These are phyloP conservation scores for Pseudonectria buxi DNA, from an alignment of 2,329 filamentous ascomycete genomes.

Conservation along the genomic window DNA sequence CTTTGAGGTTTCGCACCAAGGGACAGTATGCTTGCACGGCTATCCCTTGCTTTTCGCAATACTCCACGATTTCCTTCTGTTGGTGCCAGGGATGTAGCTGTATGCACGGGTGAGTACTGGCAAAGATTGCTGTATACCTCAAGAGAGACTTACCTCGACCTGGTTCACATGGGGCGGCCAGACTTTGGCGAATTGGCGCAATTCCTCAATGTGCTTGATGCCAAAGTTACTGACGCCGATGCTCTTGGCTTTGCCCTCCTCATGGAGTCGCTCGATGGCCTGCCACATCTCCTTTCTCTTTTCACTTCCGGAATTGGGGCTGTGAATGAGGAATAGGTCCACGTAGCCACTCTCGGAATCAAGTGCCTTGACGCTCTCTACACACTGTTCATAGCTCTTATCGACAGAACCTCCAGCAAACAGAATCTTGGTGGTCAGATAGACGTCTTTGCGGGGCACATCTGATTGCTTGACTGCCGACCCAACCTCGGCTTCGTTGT, in stretches of 20 bases:
- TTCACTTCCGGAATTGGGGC: constrained; percentile 46
- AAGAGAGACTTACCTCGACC: constrained; percentile 48
- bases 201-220: constrained; percentile 58
- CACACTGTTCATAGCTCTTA: constrained; percentile 50
- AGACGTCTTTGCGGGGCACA: constrained; percentile 40
- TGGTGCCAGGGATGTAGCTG: constrained; percentile 66
- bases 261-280: constrained; percentile 54
- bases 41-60: constrained; percentile 74
- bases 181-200: constrained; percentile 54
- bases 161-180: constrained; percentile 66
- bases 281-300: constrained; percentile 58
- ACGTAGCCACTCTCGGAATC: constrained; percentile 52
- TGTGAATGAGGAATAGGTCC: constrained; percentile 65
- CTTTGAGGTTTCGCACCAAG: constrained; percentile 24
- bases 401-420: constrained; percentile 41
- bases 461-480: constrained; percentile 39
- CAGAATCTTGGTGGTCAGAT: constrained; percentile 49
- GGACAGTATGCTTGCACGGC: constrained; percentile 30
- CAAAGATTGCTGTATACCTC: background rate
- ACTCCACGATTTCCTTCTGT: constrained; percentile 27
- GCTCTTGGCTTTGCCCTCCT: constrained; percentile 52
- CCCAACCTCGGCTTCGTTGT: constrained; percentile 40
- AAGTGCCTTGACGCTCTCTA: constrained; percentile 57
- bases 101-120: constrained; percentile 42
- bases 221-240: constrained; percentile 71